A percentile compares a stretch with the other conserved stretches of the same genome.
Evolutionary conservation across 805 yeast species (phyloP).

Genomic region (Monosporozyma servazzii): DNA sequence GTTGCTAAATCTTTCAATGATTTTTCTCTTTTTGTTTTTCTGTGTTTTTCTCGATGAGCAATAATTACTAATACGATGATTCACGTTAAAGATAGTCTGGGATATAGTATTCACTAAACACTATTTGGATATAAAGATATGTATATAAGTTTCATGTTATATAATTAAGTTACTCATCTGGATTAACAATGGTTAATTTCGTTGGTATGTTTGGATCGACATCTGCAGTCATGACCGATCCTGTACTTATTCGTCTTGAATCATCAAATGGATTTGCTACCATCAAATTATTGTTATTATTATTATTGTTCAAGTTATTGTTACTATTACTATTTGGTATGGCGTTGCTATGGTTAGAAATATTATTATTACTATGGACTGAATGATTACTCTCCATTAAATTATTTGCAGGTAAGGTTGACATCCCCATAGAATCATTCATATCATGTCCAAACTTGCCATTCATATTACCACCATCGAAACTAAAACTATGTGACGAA

Average conservation of each 20-base stretch:
- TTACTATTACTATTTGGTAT: not conserved
- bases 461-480: slow-evolving; percentile 2
- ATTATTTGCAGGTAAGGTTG: slow-evolving; percentile 3
- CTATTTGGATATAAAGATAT: not conserved
- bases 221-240: slow-evolving; percentile 73
- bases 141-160: not conserved
- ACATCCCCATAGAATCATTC: not conserved
- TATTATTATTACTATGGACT: not conserved
- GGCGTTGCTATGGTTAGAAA: not conserved
- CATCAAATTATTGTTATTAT: slow-evolving; percentile 21
- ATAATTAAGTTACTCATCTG: slow-evolving; percentile 46
- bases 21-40: not conserved
- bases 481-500: slow-evolving; percentile 6
- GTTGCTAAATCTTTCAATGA: not conserved
- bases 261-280: slow-evolving; percentile 58
- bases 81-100: not conserved
- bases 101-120: not conserved
- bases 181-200: slow-evolving; percentile 80
- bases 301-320: not conserved
- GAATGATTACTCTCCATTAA: not conserved
- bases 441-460: not conserved
- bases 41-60: not conserved
- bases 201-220: slow-evolving; percentile 40
- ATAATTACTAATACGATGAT: not conserved
- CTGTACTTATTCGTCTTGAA: slow-evolving; percentile 74